phyloP scores from a whole-genome alignment of 176 grass and related monocot genomes.

The Aegilops longissima region DNA sequence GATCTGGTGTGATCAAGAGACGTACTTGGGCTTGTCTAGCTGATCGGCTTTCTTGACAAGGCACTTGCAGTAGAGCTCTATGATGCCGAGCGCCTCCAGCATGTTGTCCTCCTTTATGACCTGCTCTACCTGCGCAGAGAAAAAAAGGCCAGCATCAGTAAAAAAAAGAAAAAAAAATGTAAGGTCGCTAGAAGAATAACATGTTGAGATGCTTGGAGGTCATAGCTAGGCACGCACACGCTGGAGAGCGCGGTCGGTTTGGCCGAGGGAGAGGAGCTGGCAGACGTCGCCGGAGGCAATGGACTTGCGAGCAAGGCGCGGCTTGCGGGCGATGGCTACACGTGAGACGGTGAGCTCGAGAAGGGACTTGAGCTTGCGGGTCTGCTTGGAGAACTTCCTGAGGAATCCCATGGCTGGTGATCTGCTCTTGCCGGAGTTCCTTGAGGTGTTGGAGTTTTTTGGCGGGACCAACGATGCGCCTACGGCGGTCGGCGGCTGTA shows the following conservation, averaged over 20 bases:
- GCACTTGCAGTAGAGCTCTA: slow-evolving; percentile 47
- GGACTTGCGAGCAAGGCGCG: slow-evolving; percentile 32
- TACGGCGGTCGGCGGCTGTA: background rate
- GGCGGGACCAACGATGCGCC: background rate
- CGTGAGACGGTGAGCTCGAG: slow-evolving; percentile 29
- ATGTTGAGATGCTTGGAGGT: background rate
- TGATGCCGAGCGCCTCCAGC: slow-evolving; percentile 43
- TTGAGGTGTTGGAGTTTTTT: background rate
- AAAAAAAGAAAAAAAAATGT: background rate
- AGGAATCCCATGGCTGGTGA: slow-evolving; percentile 30
- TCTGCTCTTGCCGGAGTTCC: background rate
- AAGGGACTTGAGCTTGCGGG: slow-evolving; percentile 34
- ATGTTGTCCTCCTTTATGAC: slow-evolving; percentile 47
- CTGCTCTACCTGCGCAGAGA: slow-evolving; percentile 32
- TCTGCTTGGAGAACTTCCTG: slow-evolving; percentile 39
- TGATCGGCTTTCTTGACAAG: slow-evolving; percentile 10
- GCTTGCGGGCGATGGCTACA: slow-evolving; percentile 11
- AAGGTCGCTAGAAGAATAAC: too few relatives aligned
- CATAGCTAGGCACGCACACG: background rate
- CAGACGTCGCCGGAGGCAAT: slow-evolving; percentile 34
- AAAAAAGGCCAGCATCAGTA: background rate
- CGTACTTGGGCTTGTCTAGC: slow-evolving; percentile 35
- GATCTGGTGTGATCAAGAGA: background rate
- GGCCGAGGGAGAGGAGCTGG: slow-evolving; percentile 43
- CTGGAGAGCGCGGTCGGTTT: slow-evolving; percentile 40